Percentiles rank a stretch among this genome's conserved stretches.
Evolutionary conservation across 768 basidiomycete species (phyloP).

Genomic region (Dioszegia hungarica): DNA sequence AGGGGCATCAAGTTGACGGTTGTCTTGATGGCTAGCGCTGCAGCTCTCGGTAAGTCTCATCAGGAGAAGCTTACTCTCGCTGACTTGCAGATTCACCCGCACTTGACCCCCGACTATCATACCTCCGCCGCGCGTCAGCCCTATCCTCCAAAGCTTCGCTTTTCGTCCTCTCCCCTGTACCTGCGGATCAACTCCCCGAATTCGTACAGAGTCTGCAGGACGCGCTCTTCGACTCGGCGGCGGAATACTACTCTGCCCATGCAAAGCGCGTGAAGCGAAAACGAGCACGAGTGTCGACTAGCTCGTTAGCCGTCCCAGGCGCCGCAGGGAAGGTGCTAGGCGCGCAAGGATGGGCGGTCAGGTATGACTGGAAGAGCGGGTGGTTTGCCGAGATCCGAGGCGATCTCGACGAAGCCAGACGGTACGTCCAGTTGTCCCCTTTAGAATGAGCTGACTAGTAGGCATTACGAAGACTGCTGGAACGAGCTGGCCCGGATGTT

Average conservation of each 20-base stretch:
- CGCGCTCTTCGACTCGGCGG: conserved; percentile 77
- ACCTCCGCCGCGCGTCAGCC: conserved; percentile 77
- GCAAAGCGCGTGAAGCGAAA: conserved; percentile 88
- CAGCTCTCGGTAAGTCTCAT: conserved; percentile 66
- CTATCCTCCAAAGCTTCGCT: conserved; percentile 87
- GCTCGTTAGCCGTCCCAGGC: conserved; percentile 41
- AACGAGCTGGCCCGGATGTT: conserved; percentile 79
- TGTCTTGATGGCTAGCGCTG: conserved; percentile 82
- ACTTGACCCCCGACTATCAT: conserved; percentile 76
- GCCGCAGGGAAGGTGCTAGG: conserved; percentile 52
- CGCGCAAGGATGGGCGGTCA: conserved; percentile 87
- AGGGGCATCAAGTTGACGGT: conserved; percentile 90
- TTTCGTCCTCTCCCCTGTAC: conserved; percentile 91
- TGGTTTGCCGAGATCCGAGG: conserved; percentile 92
- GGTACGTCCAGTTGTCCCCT: conserved; percentile 55
- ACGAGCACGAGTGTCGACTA: conserved; percentile 58
- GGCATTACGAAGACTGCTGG: conserved; percentile 94
- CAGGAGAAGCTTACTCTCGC: background rate
- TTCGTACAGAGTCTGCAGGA: conserved; percentile 74
- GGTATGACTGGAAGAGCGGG: conserved; percentile 97
- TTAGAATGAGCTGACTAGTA: conserved; percentile 42
- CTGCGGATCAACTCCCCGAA: conserved; percentile 74
- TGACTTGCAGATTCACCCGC: conserved; percentile 66
- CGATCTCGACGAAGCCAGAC: conserved; percentile 85
- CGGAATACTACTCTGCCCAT: conserved; percentile 90